Base-by-base conservation (phyloP, 805 yeast species). In the Ogataea paradorogensis region DNA sequence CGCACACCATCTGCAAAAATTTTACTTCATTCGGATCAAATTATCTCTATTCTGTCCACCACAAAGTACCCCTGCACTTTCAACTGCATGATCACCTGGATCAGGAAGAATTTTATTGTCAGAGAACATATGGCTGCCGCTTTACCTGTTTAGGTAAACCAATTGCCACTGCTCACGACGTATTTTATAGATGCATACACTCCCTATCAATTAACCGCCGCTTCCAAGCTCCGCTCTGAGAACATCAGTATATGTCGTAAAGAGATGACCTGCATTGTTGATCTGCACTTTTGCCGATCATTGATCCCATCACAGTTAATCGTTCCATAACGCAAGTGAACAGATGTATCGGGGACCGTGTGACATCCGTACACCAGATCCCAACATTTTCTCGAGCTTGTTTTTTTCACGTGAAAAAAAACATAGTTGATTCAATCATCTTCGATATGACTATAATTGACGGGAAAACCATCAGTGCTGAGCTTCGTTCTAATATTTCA, bases 391-490 rank as follows among this genome's bases (percentile, higher is more conserved):
- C n/a, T n/a, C n/a, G n/a, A n/a, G n/a, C n/a, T n/a, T n/a, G n/a
- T n/a, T n/a, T 27, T 27, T 31, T 37, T 27, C 37, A 33, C 31
- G 38, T 30, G 37, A 40, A 34, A 33, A 37, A 24, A 29, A 23
- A 9, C 5, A 23, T 5, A 18, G 20, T 16, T 25, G 26, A 18
- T 28, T 27, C 15, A 35, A 16, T 21, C 9, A 21, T 9, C 13
- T 15, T 13, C n/a, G 40, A 10, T n/a, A 62, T 59, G 63, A 33
- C 56, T 15, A 50, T 66, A 27, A 77, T 82, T 29, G 84, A 82
- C 56, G 89, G 89, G 33, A 80, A 78, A 49, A 64, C 70, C 10
- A 73, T 78, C 58, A 50, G 73, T 50, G 43, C 60, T 1, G 59
- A 55, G 32, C 67, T 82, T 46, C 77, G 87, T 45, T 63, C 63